Conservation (phyloP, 805 yeast species). For the Scheffersomyces lignosus region DNA sequence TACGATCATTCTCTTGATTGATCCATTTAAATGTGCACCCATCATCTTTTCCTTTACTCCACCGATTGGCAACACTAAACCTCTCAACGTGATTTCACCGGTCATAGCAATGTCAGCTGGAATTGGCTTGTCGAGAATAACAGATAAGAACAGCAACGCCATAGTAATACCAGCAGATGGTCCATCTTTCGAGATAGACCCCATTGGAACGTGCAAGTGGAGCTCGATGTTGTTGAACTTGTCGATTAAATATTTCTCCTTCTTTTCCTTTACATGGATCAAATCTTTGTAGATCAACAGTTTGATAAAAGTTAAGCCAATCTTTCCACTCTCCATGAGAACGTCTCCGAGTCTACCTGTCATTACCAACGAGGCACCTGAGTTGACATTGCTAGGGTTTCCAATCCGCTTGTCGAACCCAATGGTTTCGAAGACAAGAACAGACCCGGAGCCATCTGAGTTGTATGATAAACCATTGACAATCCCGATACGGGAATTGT, state of each 20-base stretch:
- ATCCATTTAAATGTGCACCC: slow-evolving; percentile 73
- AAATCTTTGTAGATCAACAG: slow-evolving; percentile 44
- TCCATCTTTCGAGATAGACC: slow-evolving; percentile 48
- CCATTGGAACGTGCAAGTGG: slow-evolving; percentile 51
- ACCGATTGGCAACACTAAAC: slow-evolving; percentile 78
- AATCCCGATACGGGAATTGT: slow-evolving; percentile 54
- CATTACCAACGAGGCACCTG: slow-evolving; percentile 47
- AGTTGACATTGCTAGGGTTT: slow-evolving; percentile 21
- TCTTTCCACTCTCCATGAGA: slow-evolving; percentile 75
- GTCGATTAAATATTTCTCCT: slow-evolving; percentile 33
- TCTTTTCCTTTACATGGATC: slow-evolving; percentile 30
- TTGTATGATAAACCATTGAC: slow-evolving; percentile 89
- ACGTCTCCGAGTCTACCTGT: slow-evolving; percentile 87
- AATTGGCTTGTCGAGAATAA: slow-evolving; percentile 44
- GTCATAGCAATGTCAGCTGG: slow-evolving; percentile 71
- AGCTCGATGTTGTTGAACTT: slow-evolving; percentile 57
- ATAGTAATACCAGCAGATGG: slow-evolving; percentile 54
- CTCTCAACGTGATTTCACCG: slow-evolving; percentile 80
- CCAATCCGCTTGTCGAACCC: slow-evolving; percentile 50
- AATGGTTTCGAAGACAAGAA: slow-evolving; percentile 75
- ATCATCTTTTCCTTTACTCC: slow-evolving; percentile 76
- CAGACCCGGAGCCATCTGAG: slow-evolving; percentile 83
- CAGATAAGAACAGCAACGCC: slow-evolving; percentile 47
- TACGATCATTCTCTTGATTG: slow-evolving; percentile 56
- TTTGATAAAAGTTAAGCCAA: slow-evolving; percentile 73